Evolutionary conservation across 2,329 filamentous ascomycete genomes (phyloP).

Genomic region (Gaeumannomyces sp.): DNA sequence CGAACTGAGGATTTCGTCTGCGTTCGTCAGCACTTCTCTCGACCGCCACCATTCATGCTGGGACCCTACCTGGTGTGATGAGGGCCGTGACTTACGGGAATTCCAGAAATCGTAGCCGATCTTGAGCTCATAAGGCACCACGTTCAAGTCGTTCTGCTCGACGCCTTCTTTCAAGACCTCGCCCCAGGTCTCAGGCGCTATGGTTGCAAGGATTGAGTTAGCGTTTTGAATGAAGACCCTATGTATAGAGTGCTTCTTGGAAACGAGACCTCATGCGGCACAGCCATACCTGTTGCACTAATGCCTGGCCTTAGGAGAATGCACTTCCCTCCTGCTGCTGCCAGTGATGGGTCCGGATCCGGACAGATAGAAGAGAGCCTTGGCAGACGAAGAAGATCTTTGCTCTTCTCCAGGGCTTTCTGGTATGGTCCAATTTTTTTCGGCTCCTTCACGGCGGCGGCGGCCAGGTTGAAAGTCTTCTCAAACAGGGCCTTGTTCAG

Average conservation of each 20-base stretch:
- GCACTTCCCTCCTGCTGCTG: constrained; percentile 53
- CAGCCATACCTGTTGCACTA: constrained; percentile 39
- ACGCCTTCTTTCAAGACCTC: constrained; percentile 61
- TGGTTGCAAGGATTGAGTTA: neutral
- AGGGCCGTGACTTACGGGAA: constrained; percentile 51
- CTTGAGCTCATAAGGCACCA: constrained; percentile 69
- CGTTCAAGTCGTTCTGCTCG: constrained; percentile 57
- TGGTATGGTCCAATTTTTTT: constrained; percentile 69
- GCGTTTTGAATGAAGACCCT: too few species aligned
- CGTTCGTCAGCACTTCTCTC: neutral
- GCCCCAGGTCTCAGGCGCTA: constrained; percentile 72
- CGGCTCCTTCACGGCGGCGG: constrained; percentile 69
- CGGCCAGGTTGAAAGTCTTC: constrained; percentile 68
- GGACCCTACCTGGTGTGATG: neutral
- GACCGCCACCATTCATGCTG: neutral
- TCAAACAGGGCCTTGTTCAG: constrained; percentile 82
- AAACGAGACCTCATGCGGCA: neutral
- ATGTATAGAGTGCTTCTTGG: too few species aligned
- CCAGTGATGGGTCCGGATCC: constrained; percentile 52
- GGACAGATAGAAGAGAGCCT: constrained; percentile 56
- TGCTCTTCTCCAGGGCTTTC: constrained; percentile 56
- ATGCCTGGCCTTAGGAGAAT: constrained; percentile 53
- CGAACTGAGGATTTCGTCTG: constrained; percentile 75
- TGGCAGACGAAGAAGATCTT: constrained; percentile 60
- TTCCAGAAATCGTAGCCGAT: constrained; percentile 84